phyloP scores from a whole-genome alignment of 495 filamentous ascomycete genomes.

The Staphylotrichum longicolle region DNA sequence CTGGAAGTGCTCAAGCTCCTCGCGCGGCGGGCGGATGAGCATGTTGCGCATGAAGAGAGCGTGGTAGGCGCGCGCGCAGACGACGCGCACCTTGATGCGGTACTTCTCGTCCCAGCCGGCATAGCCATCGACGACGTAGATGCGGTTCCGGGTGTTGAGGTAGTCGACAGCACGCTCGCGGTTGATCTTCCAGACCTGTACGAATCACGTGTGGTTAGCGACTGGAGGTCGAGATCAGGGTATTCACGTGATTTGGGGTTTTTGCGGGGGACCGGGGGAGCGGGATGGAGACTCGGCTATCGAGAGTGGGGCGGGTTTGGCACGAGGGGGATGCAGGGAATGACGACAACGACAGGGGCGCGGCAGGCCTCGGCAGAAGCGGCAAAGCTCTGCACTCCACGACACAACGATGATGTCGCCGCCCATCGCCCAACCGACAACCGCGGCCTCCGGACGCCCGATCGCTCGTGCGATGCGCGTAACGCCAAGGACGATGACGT shows the following conservation, averaged over 20 bases:
- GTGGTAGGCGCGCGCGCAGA: slow-evolving; percentile 98
- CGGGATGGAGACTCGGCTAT: slow-evolving; percentile 22
- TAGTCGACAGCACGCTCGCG: slow-evolving; percentile 98
- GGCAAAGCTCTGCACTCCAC: not conserved
- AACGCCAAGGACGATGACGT: slow-evolving; percentile 29
- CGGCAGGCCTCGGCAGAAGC: slow-evolving; percentile 7
- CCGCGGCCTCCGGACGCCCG: slow-evolving; percentile 17
- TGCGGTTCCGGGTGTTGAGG: slow-evolving; percentile 96
- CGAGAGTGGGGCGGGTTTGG: slow-evolving; percentile 38
- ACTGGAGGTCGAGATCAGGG: slow-evolving; percentile 18
- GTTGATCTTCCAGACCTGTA: slow-evolving; percentile 98
- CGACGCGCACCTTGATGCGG: slow-evolving; percentile 93
- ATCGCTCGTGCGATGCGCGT: slow-evolving; percentile 6
- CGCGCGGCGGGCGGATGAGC: slow-evolving; percentile 88
- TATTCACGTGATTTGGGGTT: slow-evolving; percentile 27
- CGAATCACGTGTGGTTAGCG: slow-evolving; percentile 17
- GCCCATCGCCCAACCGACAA: slow-evolving; percentile 12
- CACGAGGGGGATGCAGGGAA: slow-evolving; percentile 27
- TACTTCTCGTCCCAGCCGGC: slow-evolving; percentile 99
- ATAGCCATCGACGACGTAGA: slow-evolving; percentile 97
- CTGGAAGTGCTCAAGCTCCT: slow-evolving; percentile 95
- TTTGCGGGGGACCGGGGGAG: slow-evolving; percentile 3
- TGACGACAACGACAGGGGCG: slow-evolving; percentile 33
- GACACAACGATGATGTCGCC: slow-evolving; percentile 26
- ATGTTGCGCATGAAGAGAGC: slow-evolving; percentile 99